Conservation (phyloP, 2,329 filamentous ascomycete species). For the Cladobotryum mycophilum region DNA sequence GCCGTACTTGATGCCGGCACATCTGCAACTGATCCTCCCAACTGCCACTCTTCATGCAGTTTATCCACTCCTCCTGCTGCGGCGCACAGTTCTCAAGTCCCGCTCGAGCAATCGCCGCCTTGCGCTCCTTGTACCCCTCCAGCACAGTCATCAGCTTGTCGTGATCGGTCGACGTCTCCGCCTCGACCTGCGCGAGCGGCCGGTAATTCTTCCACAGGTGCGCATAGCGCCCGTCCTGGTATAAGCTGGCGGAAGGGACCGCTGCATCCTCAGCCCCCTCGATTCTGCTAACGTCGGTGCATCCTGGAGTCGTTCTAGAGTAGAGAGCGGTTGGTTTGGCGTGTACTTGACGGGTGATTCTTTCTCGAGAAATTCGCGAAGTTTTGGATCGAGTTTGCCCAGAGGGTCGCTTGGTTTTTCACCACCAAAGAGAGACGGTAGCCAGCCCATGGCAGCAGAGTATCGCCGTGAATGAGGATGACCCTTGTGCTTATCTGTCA, state of each 20-base stretch:
- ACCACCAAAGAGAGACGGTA: slow-evolving; percentile 47
- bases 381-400: slow-evolving; percentile 70
- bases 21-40: slow-evolving; percentile 66
- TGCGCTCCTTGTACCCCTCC: slow-evolving; percentile 77
- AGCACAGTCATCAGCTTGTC: slow-evolving; percentile 77
- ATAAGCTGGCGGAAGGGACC: slow-evolving; percentile 47
- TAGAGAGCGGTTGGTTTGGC: slow-evolving; percentile 19
- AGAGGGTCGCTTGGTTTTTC: slow-evolving; percentile 51
- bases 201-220: slow-evolving; percentile 91
- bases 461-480: neutral
- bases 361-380: slow-evolving; percentile 78
- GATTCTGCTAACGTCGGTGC: slow-evolving; percentile 15
- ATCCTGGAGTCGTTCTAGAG: slow-evolving; percentile 9
- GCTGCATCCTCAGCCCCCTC: slow-evolving; percentile 12
- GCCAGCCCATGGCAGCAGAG: slow-evolving; percentile 47
- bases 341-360: slow-evolving; percentile 70
- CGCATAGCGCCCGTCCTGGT: slow-evolving; percentile 60
- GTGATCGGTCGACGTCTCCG: slow-evolving; percentile 64
- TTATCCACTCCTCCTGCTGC: slow-evolving; percentile 75
- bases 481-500: no score
- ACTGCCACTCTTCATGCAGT: slow-evolving; percentile 72
- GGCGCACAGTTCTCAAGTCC: slow-evolving; percentile 90
- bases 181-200: slow-evolving; percentile 63
- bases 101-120: slow-evolving; percentile 67
- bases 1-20: slow-evolving; percentile 70